Conservation (phyloP, 495 filamentous ascomycete species). For the Beverwykella pulmonaria region DNA sequence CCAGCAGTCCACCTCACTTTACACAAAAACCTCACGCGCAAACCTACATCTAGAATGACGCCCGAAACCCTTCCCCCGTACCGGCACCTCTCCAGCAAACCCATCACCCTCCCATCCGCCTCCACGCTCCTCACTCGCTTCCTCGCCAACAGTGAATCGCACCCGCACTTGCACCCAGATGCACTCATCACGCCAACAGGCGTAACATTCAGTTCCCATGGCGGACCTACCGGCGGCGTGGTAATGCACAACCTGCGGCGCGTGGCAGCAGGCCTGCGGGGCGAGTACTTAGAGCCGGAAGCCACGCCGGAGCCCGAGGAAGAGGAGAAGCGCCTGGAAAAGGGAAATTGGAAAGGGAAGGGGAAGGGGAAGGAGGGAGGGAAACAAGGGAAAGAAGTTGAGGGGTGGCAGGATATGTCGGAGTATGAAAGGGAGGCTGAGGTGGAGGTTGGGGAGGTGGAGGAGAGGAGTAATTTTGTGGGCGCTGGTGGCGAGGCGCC, state of each 20-base stretch:
- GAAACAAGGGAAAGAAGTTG: constrained; percentile 18
- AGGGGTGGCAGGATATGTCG: constrained; percentile 57
- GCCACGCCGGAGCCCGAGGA: constrained; percentile 34
- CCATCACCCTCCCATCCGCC: constrained; percentile 57
- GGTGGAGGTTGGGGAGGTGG: constrained; percentile 48
- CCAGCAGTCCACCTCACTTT: neutral
- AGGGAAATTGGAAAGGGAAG: neutral
- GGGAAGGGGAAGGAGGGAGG: constrained; percentile 7
- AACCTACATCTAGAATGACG: constrained; percentile 3
- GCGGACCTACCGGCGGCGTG: constrained; percentile 56
- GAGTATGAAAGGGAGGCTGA: constrained; percentile 54
- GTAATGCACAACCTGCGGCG: constrained; percentile 67
- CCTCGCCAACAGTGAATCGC: constrained; percentile 56
- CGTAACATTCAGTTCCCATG: constrained; percentile 53
- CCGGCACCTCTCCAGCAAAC: constrained; percentile 49
- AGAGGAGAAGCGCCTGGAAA: constrained; percentile 14
- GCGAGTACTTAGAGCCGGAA: constrained; percentile 54
- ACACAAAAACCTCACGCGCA: neutral
- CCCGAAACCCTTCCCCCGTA: constrained; percentile 52
- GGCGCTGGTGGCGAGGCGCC: constrained; percentile 24
- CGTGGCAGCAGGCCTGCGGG: constrained; percentile 65
- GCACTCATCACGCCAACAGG: constrained; percentile 64
- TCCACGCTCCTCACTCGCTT: constrained; percentile 61
- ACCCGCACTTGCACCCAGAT: constrained; percentile 69
- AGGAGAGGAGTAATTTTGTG: constrained; percentile 33